phyloP scores from a whole-genome alignment of 139 green algal species.

The Desmodesmus armatus region DNA sequence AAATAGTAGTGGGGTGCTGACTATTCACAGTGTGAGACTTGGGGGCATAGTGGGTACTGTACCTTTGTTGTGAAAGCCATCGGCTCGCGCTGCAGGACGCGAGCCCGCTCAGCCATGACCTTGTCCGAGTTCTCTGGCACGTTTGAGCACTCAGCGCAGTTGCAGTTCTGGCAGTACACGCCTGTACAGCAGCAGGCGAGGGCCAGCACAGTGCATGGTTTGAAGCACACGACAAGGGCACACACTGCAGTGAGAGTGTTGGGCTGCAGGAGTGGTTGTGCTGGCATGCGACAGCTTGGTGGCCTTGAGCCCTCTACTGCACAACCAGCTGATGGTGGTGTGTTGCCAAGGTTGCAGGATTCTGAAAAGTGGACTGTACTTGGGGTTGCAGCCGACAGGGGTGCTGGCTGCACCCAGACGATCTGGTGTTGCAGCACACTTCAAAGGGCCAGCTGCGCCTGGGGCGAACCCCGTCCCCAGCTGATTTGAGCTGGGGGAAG shows the following conservation, averaged over 20 bases:
- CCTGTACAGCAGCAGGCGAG: slow-evolving; percentile 43
- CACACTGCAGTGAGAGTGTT: background rate
- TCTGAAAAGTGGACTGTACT: background rate
- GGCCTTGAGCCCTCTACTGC: too few species aligned
- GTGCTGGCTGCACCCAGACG: background rate
- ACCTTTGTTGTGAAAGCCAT: slow-evolving; percentile 71
- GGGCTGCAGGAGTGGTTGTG: background rate
- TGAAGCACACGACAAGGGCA: background rate
- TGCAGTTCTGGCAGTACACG: slow-evolving; percentile 73
- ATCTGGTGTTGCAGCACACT: background rate
- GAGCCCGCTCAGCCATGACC: slow-evolving; percentile 52
- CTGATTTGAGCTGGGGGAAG: background rate
- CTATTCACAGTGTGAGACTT: background rate
- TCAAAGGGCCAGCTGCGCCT: too few species aligned
- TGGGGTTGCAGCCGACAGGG: background rate
- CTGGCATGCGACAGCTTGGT: too few species aligned
- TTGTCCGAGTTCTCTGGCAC: slow-evolving; percentile 40
- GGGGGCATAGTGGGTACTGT: background rate
- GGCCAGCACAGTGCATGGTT: background rate
- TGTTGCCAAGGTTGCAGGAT: background rate
- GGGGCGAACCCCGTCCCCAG: background rate
- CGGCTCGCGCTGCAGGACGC: slow-evolving; percentile 61
- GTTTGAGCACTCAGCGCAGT: slow-evolving; percentile 75
- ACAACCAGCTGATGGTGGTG: background rate
- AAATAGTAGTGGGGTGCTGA: background rate